Conservation (phyloP, 257 asterid species). For the Fraxinus quadrangulata region DNA sequence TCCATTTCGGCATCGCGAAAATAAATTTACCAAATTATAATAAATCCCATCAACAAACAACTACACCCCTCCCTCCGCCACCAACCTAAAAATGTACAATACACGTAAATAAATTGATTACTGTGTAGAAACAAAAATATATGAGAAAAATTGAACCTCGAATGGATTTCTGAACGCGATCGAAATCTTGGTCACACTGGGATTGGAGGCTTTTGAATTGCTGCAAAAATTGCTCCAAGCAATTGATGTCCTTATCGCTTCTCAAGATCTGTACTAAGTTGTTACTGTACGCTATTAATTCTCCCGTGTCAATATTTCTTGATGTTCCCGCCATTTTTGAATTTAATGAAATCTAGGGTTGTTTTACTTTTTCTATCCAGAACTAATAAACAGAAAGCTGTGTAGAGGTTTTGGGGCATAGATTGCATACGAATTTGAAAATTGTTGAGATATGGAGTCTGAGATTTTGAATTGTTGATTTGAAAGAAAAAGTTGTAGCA, state of each 20-base stretch:
- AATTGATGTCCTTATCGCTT: constrained; percentile 45
- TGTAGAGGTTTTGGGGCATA: constrained; percentile 1
- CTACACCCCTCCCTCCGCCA: not conserved
- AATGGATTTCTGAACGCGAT: constrained; percentile 40
- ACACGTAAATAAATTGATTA: too few species aligned
- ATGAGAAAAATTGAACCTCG: constrained; percentile 45
- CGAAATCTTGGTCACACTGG: constrained; percentile 49
- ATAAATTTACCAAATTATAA: not conserved
- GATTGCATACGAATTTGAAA: not conserved
- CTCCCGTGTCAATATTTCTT: constrained; percentile 47
- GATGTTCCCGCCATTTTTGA: constrained; percentile 38
- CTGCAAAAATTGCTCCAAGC: constrained; percentile 47
- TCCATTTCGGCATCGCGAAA: too few species aligned
- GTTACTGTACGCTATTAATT: constrained; percentile 44
- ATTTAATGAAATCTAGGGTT: not conserved
- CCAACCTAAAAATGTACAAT: not conserved
- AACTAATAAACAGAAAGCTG: constrained; percentile 25
- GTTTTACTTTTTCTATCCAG: not conserved
- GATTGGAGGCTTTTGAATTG: constrained; percentile 53
- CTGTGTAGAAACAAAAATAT: not conserved
- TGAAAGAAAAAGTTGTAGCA: not conserved
- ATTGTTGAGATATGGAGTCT: constrained; percentile 4
- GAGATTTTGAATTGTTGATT: constrained; percentile 1
- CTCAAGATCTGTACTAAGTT: constrained; percentile 55
- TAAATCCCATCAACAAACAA: not conserved